These are phyloP conservation scores for Aspergillus cavernicola DNA, from an alignment of 495 filamentous ascomycete genomes.

Conservation along the genomic window DNA sequence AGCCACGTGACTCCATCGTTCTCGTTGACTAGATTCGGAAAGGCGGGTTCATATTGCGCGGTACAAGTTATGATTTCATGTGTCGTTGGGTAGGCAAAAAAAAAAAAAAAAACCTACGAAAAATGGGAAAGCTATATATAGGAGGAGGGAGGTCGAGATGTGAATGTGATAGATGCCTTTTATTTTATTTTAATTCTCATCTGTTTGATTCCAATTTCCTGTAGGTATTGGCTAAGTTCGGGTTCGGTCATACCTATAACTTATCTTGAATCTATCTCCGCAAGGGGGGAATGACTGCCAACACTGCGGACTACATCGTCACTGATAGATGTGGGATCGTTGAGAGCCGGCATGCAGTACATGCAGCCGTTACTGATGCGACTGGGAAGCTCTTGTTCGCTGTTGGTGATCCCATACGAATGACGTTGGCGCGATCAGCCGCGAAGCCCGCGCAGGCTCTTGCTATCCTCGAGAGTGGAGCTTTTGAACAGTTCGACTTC, in stretches of 20 bases:
- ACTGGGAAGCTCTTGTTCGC: conserved; percentile 29
- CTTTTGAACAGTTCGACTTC: conserved; percentile 27
- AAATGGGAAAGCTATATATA: too few species aligned
- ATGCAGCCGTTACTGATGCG: conserved; percentile 33
- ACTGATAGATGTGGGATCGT: conserved; percentile 28
- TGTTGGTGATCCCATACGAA: conserved; percentile 33
- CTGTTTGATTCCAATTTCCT: too few species aligned
- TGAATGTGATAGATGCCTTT: too few species aligned
- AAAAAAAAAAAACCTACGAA: too few species aligned
- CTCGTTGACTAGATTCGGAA: not conserved
- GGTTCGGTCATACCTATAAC: too few species aligned
- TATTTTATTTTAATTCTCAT: too few species aligned
- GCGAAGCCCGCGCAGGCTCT: conserved; percentile 42
- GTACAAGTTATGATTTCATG: too few species aligned
- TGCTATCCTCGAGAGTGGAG: conserved; percentile 32
- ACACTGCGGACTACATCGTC: conserved; percentile 19
- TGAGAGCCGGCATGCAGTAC: conserved; percentile 37
- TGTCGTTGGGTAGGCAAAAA: too few species aligned
- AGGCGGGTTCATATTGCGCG: too few species aligned
- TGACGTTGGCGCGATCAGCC: conserved; percentile 38
- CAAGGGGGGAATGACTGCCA: not conserved
- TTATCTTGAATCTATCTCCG: too few species aligned
- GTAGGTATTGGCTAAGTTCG: too few species aligned
- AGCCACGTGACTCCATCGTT: not conserved
- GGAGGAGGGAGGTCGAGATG: too few species aligned